Conservation (phyloP, 352 stramenopile genomes). For the Phytophthora sojae region DNA sequence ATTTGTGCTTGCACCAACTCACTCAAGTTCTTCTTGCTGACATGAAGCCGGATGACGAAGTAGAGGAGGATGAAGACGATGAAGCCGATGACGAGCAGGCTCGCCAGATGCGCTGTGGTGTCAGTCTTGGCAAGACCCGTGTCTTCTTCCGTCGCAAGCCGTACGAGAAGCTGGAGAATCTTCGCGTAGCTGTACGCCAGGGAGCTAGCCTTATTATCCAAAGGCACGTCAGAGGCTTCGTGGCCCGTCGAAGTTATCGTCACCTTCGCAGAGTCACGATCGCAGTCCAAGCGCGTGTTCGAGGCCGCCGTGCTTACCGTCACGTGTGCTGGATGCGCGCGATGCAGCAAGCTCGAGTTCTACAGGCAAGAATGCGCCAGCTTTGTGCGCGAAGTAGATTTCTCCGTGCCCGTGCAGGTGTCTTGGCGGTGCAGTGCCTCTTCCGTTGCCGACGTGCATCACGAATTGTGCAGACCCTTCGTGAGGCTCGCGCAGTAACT, state of each 20-base stretch:
- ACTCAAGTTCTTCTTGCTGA: constrained; percentile 37
- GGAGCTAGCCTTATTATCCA: constrained; percentile 60
- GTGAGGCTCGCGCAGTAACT: constrained; percentile 56
- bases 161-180: constrained; percentile 93
- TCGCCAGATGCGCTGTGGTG: constrained; percentile 42
- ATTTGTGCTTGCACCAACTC: constrained; percentile 42
- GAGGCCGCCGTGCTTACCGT: constrained; percentile 44
- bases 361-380: constrained; percentile 59
- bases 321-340: constrained; percentile 53
- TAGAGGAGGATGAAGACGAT: constrained; percentile 9
- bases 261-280: constrained; percentile 46
- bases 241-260: constrained; percentile 47
- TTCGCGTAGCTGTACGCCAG: constrained; percentile 43
- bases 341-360: constrained; percentile 44
- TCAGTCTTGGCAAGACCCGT: constrained; percentile 91
- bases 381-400: constrained; percentile 50
- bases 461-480: constrained; percentile 44
- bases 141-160: constrained; percentile 96
- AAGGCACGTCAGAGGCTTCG: constrained; percentile 56
- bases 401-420: constrained; percentile 41
- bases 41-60: constrained; percentile 12
- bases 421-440: constrained; percentile 61
- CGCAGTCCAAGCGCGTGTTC: constrained; percentile 52
- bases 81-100: constrained; percentile 35
- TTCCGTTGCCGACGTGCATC: constrained; percentile 51